phyloP scores from a whole-genome alignment of 1,139 yeast genomes.

The Diutina sp. region DNA sequence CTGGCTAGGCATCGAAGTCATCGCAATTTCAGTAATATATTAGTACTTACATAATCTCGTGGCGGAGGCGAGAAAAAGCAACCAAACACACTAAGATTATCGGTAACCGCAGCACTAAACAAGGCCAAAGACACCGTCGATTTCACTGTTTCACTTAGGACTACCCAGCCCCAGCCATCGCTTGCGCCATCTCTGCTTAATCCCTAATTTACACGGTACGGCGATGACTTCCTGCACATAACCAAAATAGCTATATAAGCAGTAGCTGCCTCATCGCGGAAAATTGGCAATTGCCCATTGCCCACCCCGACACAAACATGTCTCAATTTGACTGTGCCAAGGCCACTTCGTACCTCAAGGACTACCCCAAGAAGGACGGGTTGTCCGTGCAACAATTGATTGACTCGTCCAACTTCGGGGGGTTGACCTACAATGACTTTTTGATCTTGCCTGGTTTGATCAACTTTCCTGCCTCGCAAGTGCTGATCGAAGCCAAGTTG shows the following conservation, averaged over 20 bases:
- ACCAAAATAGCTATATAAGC: not conserved
- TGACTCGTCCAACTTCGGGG: slow-evolving; percentile 87
- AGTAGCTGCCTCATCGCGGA: not conserved
- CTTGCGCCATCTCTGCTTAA: not conserved
- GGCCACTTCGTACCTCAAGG: slow-evolving; percentile 56
- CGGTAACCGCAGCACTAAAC: too few relatives aligned
- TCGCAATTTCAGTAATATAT: not conserved
- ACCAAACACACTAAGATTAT: not conserved
- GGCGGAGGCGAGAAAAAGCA: not conserved
- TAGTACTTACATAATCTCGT: not conserved
- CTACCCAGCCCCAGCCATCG: not conserved
- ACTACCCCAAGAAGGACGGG: slow-evolving; percentile 71
- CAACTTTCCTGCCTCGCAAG: slow-evolving; percentile 70
- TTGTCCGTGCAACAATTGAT: slow-evolving; percentile 72
- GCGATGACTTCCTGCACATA: not conserved
- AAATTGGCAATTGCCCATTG: slow-evolving; percentile 2
- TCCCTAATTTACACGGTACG: not conserved
- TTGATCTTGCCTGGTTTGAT: slow-evolving; percentile 92
- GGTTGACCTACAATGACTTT: slow-evolving; percentile 94
- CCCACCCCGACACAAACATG: slow-evolving; percentile 1
- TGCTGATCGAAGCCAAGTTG: slow-evolving; percentile 69
- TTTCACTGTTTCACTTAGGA: too few relatives aligned
- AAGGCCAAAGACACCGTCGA: too few relatives aligned
- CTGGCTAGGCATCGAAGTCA: not conserved
- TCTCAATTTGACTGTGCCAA: slow-evolving; percentile 37